Evolutionary conservation across 805 yeast genomes (phyloP).

Genomic region (Teunomyces barrocoloradensis): DNA sequence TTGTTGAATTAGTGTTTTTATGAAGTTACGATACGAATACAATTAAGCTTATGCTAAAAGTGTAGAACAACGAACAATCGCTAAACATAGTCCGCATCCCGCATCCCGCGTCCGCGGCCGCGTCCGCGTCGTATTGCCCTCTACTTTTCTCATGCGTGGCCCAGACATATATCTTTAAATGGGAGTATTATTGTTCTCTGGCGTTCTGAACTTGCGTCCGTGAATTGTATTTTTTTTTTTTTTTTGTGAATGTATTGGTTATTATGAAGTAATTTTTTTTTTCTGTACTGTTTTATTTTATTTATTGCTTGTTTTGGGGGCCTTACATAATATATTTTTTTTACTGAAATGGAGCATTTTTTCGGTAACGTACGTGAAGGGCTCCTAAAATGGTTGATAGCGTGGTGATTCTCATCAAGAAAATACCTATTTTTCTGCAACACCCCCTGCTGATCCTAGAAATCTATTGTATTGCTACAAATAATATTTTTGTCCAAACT

Average conservation of each 20-base stretch:
- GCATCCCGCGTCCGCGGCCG: too few relatives aligned
- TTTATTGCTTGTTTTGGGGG: neutral
- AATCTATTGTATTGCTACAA: neutral
- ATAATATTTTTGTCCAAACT: neutral
- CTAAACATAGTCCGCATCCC: too few relatives aligned
- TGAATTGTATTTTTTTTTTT: neutral
- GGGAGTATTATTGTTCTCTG: neutral
- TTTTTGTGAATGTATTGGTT: neutral
- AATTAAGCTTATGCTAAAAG: neutral
- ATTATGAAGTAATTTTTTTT: neutral
- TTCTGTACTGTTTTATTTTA: too few relatives aligned
- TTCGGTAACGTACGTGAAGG: neutral
- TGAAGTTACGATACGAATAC: neutral
- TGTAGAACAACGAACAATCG: too few relatives aligned
- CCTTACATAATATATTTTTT: neutral
- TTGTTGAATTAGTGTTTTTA: constrained; percentile 18
- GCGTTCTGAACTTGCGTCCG: neutral
- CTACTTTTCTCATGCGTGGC: too few relatives aligned
- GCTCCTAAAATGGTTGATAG: neutral
- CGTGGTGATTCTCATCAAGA: neutral
- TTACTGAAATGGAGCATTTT: neutral
- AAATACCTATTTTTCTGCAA: neutral
- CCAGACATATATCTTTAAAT: too few relatives aligned
- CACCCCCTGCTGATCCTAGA: neutral
- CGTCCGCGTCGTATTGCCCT: too few relatives aligned